These are phyloP conservation scores for Colletotrichum sidae DNA, from an alignment of 2,329 filamentous ascomycete species.

Conservation along the genomic window DNA sequence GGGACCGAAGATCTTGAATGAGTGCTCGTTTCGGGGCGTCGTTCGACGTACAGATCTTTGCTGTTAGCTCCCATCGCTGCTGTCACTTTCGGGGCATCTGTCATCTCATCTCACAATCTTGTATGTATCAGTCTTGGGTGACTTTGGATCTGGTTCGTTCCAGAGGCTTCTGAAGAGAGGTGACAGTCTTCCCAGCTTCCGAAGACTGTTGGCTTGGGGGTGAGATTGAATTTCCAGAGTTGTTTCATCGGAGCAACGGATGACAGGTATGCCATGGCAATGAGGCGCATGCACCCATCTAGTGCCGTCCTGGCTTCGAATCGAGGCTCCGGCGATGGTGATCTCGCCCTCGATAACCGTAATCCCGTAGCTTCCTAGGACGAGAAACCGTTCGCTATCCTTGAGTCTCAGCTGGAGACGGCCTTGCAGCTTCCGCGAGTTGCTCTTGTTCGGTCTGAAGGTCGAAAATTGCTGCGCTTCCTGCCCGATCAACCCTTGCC, in stretches of 20 bases:
- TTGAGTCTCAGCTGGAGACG: conserved; percentile 57
- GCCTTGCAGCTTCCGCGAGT: conserved; percentile 52
- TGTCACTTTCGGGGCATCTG: conserved; percentile 33
- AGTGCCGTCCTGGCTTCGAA: conserved; percentile 60
- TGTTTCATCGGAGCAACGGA: conserved; percentile 65
- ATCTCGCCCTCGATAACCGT: conserved; percentile 71
- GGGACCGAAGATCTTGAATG: conserved; percentile 67
- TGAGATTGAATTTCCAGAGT: conserved; percentile 68
- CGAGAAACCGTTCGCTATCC: conserved; percentile 69
- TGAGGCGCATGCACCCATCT: conserved; percentile 74
- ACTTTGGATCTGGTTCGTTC: conserved; percentile 57
- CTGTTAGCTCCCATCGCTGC: conserved; percentile 28
- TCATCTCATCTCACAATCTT: conserved; percentile 58
- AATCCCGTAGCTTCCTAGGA: conserved; percentile 77
- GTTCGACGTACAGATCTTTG: conserved; percentile 64
- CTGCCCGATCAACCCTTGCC: not conserved
- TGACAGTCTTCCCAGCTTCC: conserved; percentile 68
- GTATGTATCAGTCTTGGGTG: conserved; percentile 51
- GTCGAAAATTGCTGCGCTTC: conserved; percentile 54
- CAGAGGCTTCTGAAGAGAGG: conserved; percentile 76
- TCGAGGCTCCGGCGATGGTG: conserved; percentile 72
- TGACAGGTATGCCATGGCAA: conserved; percentile 76
- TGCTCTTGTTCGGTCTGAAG: conserved; percentile 58
- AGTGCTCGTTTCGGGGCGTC: conserved; percentile 62
- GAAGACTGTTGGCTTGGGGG: conserved; percentile 60